phyloP scores from a whole-genome alignment of 768 basidiomycete genomes.

The Russula lepida region DNA sequence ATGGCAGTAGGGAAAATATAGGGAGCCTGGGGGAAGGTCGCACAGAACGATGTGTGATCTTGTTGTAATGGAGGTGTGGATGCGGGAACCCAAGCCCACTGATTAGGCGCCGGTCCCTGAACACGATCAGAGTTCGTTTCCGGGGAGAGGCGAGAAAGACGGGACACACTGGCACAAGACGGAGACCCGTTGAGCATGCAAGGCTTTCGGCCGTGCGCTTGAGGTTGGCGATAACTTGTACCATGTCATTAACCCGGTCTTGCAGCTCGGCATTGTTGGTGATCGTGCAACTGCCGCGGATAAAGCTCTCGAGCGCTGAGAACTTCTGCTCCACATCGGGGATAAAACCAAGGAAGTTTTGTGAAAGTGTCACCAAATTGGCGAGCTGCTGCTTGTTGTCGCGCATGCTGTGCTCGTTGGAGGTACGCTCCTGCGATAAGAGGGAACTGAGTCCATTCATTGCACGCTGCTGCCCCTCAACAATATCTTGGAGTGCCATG shows the following conservation, averaged over 20 bases:
- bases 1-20: slow-evolving; percentile 10
- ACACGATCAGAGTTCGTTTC: not conserved
- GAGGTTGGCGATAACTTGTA: slow-evolving; percentile 3
- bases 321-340: slow-evolving; percentile 14
- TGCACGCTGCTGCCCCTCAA: slow-evolving; percentile 11
- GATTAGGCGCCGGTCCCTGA: not conserved
- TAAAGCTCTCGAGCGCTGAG: not conserved
- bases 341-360: slow-evolving; percentile 8
- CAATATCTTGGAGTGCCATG: slow-evolving; percentile 9
- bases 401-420: not conserved
- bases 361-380: slow-evolving; percentile 3
- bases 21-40: slow-evolving; percentile 11
- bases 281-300: not conserved
- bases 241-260: slow-evolving; percentile 7
- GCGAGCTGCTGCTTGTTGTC: slow-evolving; percentile 13
- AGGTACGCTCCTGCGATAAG: slow-evolving; percentile 1
- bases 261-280: not conserved
- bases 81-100: slow-evolving; percentile 9
- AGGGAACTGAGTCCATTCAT: slow-evolving; percentile 9
- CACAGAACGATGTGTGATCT: slow-evolving; percentile 5
- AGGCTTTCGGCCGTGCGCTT: slow-evolving; percentile 12
- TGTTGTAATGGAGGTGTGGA: not conserved
- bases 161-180: slow-evolving; percentile 11
- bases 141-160: not conserved
- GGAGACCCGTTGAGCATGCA: slow-evolving; percentile 12